Evolutionary conservation across 129 eudicot genomes (phyloP).

Genomic region (Scalesia atractyloides): DNA sequence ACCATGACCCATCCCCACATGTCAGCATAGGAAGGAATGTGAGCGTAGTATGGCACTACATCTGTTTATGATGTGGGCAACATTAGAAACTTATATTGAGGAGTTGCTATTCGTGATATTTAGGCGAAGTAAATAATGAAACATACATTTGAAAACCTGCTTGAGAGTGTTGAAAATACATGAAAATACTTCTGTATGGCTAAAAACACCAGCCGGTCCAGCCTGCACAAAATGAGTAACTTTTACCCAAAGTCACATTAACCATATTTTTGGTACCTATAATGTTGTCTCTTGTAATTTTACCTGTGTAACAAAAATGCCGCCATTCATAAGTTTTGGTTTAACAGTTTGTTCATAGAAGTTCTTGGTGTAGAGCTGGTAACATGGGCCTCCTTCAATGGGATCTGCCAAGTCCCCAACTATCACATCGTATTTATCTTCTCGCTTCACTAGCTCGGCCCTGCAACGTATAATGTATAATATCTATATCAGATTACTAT

Average conservation of each 20-base stretch:
- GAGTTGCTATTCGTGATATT: background rate
- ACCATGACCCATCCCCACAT: slow-evolving; percentile 99
- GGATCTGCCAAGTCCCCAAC: slow-evolving; percentile 98
- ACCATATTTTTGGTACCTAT: background rate
- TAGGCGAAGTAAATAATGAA: slow-evolving; percentile 1
- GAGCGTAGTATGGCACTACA: slow-evolving; percentile 89
- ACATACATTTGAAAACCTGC: slow-evolving; percentile 95
- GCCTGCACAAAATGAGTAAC: slow-evolving; percentile 44
- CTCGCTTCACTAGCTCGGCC: slow-evolving; percentile 71
- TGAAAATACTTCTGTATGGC: slow-evolving; percentile 94
- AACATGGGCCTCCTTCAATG: slow-evolving; percentile 98
- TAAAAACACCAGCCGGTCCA: slow-evolving; percentile 92
- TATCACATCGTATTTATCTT: slow-evolving; percentile 79
- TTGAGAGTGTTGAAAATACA: slow-evolving; percentile 91
- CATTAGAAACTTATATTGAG: slow-evolving; percentile 3
- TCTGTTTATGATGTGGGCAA: slow-evolving; percentile 47
- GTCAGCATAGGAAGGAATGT: slow-evolving; percentile 97
- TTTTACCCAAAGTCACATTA: background rate
- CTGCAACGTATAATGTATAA: slow-evolving; percentile 27
- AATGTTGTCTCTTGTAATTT: background rate
- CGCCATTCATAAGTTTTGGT: slow-evolving; percentile 71
- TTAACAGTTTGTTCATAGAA: slow-evolving; percentile 82
- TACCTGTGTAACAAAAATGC: slow-evolving; percentile 97
- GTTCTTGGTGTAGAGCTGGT: slow-evolving; percentile 85
- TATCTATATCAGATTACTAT: background rate